These are phyloP conservation scores for Macrotyloma uniflorum DNA, from an alignment of 306 rosid genomes.

Conservation along the genomic window DNA sequence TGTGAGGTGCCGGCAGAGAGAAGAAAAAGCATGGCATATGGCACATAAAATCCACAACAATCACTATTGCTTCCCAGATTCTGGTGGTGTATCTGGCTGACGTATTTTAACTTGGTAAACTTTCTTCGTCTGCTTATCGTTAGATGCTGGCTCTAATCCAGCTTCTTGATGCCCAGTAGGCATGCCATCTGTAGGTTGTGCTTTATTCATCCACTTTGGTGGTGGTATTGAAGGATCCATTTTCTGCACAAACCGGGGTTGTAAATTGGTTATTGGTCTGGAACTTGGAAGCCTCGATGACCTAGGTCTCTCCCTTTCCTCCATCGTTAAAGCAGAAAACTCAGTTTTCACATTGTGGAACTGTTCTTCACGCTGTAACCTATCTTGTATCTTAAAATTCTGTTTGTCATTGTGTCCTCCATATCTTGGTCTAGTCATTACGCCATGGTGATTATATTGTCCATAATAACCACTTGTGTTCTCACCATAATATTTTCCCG, in stretches of 20 bases:
- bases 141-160: constrained; percentile 38
- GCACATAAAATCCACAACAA: too few species aligned
- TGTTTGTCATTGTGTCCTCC: constrained; percentile 56
- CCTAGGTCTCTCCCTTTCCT: constrained; percentile 41
- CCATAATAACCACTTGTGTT: constrained; percentile 47
- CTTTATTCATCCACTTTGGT: constrained; percentile 67
- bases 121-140: constrained; percentile 58
- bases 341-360: constrained; percentile 39
- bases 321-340: constrained; percentile 46
- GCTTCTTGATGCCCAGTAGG: constrained; percentile 57
- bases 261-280: constrained; percentile 45
- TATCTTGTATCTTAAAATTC: constrained; percentile 48
- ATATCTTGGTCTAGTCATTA: constrained; percentile 52
- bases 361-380: constrained; percentile 48
- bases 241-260: constrained; percentile 46
- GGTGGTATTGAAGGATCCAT: constrained; percentile 61
- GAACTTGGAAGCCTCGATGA: constrained; percentile 39
- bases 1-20: constrained; percentile 19
- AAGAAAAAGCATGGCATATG: constrained; percentile 19
- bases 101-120: constrained; percentile 65
- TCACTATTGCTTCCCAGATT: constrained; percentile 45
- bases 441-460: constrained; percentile 49
- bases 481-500: constrained; percentile 55
- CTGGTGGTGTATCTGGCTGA: constrained; percentile 42
- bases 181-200: constrained; percentile 46